Conservation (phyloP, 148 eudicot genomes). For the Drosera capensis region DNA sequence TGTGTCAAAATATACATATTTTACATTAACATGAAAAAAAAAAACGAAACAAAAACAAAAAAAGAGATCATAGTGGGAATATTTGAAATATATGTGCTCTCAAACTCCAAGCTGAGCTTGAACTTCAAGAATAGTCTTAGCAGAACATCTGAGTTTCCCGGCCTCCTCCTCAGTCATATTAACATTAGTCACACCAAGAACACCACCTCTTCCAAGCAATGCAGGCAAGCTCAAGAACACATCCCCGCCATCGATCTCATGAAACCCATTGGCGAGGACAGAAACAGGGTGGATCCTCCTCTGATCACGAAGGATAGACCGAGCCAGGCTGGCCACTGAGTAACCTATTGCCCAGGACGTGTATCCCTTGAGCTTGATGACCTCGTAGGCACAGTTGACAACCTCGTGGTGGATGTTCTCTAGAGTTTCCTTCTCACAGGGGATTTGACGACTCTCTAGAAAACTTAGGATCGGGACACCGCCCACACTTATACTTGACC, state of each 20-base stretch:
- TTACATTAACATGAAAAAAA: too few relatives aligned
- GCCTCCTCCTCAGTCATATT: slow-evolving; percentile 65
- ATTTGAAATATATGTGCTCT: too few relatives aligned
- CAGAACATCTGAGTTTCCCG: slow-evolving; percentile 39
- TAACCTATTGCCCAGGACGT: slow-evolving; percentile 97
- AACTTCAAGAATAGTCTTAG: slow-evolving; percentile 53
- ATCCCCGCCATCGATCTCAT: slow-evolving; percentile 53
- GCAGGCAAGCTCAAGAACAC: slow-evolving; percentile 89
- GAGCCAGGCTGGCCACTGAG: slow-evolving; percentile 70
- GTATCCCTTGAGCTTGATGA: slow-evolving; percentile 86
- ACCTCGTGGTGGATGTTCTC: slow-evolving; percentile 71
- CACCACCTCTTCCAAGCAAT: slow-evolving; percentile 71
- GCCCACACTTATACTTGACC: slow-evolving; percentile 96
- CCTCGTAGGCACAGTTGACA: slow-evolving; percentile 77
- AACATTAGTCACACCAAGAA: slow-evolving; percentile 58
- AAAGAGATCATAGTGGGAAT: too few relatives aligned
- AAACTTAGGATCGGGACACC: slow-evolving; percentile 77
- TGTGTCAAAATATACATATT: too few relatives aligned
- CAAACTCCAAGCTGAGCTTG: slow-evolving; percentile 59
- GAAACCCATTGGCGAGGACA: slow-evolving; percentile 65
- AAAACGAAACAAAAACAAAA: too few relatives aligned
- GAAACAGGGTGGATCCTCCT: slow-evolving; percentile 77
- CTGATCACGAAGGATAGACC: slow-evolving; percentile 63
- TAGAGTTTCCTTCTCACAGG: slow-evolving; percentile 48
- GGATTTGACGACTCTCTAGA: slow-evolving; percentile 54